Base-by-base conservation (phyloP, 305 asterid genomes). In the Nicotiana rustica region DNA sequence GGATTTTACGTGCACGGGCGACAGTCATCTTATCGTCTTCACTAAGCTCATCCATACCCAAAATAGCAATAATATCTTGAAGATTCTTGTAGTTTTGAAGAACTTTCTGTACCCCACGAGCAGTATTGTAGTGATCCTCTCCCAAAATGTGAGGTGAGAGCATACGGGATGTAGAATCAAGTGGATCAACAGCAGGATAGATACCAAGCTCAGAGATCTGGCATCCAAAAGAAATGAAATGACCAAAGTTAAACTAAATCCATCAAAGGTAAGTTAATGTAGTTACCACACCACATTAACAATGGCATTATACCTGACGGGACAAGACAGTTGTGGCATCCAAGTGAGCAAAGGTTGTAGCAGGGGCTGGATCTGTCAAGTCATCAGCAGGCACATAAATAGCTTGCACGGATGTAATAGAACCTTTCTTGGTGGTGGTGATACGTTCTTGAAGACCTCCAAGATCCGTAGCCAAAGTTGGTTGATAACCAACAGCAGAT, bases 281-380 rank as follows among this genome's bases (percentile, higher is more conserved):
- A 56, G 35, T 7, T 21, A 73, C 21, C 14, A 38, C 79, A 73
- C 79, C 61, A 73, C 15, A 15, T 49, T 38, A 73, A 73, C 19
- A 52, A 65, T 0, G 29, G 38, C 55, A 56, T 13, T 79, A 71
- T 71, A 94, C 99, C 89, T 92, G 95, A 81, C 99, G 91, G 3
- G 99, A 95, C 83, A 95, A 87, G 92, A 95, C 99, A 44, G 99
- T 95, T 64, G 99, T 95, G 83, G 99, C 99, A 86, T 95, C 99
- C 96, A 95, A 95, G 91, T 95, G 99, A 86, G 99, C 99, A 83
- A 95, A 95, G 56, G 99, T 95, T 31, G 99, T 95, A 77, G 99
- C 99, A 41, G 99, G 99, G 65, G 99, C 99, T 71, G 99, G 99
- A 93, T 95, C 99, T 10, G 99, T 95, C 97, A 95, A 92, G 90